These are phyloP conservation scores for Cardamine occulta DNA, from an alignment of 345 rosid genomes.

Conservation along the genomic window DNA sequence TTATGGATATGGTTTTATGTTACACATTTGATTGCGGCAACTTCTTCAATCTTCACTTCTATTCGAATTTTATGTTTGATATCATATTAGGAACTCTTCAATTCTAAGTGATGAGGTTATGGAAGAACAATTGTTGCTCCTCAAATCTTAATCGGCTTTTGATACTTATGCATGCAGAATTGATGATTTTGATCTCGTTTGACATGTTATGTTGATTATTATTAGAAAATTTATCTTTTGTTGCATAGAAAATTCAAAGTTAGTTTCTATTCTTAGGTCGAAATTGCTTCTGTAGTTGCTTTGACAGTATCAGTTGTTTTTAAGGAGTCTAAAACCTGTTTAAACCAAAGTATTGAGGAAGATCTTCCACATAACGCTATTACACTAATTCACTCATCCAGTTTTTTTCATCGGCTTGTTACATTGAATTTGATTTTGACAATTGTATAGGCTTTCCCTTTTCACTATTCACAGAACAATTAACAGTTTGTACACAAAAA, in stretches of 20 bases:
- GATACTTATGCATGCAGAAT: not conserved
- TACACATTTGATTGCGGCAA: not conserved
- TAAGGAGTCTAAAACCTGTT: too few relatives aligned
- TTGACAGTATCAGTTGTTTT: too few relatives aligned
- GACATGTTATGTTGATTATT: too few relatives aligned
- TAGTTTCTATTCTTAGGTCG: too few relatives aligned
- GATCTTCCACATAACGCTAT: not conserved
- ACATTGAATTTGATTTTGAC: not conserved
- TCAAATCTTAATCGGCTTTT: too few relatives aligned
- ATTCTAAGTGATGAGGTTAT: too few relatives aligned
- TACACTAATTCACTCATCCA: not conserved
- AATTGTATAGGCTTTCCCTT: not conserved
- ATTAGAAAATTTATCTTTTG: too few relatives aligned
- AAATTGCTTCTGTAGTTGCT: too few relatives aligned
- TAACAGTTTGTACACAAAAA: slow-evolving; percentile 24
- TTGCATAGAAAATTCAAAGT: too few relatives aligned
- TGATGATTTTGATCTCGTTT: not conserved
- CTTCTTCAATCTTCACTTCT: not conserved
- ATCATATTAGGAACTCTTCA: too few relatives aligned
- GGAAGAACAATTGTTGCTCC: not conserved
- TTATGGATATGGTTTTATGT: not conserved
- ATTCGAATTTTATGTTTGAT: not conserved
- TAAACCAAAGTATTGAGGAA: too few relatives aligned
- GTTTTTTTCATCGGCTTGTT: too few relatives aligned
- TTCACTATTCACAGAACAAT: not conserved